A percentile compares a stretch with the other conserved stretches of the same genome.
phyloP scores from a whole-genome alignment of 306 rosid species.

The Quillaja saponaria region DNA sequence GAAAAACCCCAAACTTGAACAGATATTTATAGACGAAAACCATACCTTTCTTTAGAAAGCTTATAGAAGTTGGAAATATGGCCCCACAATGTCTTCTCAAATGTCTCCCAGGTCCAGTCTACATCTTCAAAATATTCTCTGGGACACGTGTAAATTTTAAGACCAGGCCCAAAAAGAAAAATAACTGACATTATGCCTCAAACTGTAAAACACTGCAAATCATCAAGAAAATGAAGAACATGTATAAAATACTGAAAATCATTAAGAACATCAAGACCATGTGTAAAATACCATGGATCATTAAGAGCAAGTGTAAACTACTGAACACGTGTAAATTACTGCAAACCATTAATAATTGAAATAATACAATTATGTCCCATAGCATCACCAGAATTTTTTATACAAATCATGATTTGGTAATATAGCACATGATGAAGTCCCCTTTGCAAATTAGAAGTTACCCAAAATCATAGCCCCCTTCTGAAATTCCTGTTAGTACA shows the following conservation, averaged over 20 bases:
- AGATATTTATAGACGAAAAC: not conserved
- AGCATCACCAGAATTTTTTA: constrained; percentile 1
- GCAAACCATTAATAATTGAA: no score
- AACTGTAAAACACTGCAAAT: constrained; percentile 8
- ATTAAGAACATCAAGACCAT: no score
- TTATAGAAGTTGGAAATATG: constrained; percentile 83
- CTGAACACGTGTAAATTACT: no score
- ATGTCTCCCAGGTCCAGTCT: constrained; percentile 90
- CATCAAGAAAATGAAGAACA: no score
- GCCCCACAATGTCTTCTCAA: constrained; percentile 92
- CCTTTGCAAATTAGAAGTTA: constrained; percentile 24
- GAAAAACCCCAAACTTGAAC: no score
- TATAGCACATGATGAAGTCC: constrained; percentile 10
- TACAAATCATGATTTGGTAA: no score
- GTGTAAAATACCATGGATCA: no score
- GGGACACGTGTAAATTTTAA: constrained; percentile 29
- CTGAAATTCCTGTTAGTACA: constrained; percentile 18
- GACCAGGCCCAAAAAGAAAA: constrained; percentile 27
- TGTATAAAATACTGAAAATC: no score
- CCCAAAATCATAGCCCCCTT: constrained; percentile 25
- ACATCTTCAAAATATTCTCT: constrained; percentile 97
- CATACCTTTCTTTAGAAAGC: constrained; percentile 92
- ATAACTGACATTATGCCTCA: constrained; percentile 20
- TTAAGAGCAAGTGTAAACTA: no score
- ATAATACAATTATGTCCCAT: constrained; percentile 7